Percentiles rank a stretch among this genome's conserved stretches.
Evolutionary conservation across 495 filamentous ascomycete species (phyloP).

Genomic region (Neurospora sp.): DNA sequence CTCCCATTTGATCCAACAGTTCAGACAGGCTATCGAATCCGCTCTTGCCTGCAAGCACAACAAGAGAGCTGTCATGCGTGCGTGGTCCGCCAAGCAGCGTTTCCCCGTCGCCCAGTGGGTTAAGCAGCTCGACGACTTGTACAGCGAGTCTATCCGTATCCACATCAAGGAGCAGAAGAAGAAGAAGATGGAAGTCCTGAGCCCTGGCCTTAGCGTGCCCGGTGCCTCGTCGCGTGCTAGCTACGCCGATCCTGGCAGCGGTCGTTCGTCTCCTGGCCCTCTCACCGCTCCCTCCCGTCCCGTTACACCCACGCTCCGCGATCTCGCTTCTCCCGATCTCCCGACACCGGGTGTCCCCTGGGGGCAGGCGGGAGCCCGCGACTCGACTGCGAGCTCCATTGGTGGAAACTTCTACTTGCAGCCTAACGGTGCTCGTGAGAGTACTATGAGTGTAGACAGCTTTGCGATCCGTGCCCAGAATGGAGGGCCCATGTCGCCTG

Average conservation of each 20-base stretch:
- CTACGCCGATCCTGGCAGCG: constrained; percentile 7
- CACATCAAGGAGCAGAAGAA: constrained; percentile 28
- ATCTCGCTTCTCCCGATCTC: constrained; percentile 14
- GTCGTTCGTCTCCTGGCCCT: constrained; percentile 5
- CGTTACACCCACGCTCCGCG: constrained; percentile 2
- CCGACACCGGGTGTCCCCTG: constrained; percentile 15
- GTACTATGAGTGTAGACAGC: constrained; percentile 29
- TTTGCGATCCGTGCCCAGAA: constrained; percentile 26
- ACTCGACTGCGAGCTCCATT: constrained; percentile 13
- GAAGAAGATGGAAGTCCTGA: constrained; percentile 20
- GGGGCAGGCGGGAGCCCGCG: constrained; percentile 11
- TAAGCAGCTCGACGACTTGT: constrained; percentile 51
- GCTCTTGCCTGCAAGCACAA: constrained; percentile 52
- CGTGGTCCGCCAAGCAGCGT: constrained; percentile 64
- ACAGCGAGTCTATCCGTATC: constrained; percentile 38
- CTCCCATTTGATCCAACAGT: constrained; percentile 61
- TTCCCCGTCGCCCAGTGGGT: constrained; percentile 67
- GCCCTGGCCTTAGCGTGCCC: constrained; percentile 5
- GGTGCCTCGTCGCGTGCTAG: constrained; percentile 19
- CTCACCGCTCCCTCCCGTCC: constrained; percentile 5
- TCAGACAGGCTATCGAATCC: constrained; percentile 56
- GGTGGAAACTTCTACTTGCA: constrained; percentile 10
- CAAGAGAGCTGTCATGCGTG: constrained; percentile 56
- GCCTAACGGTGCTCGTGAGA: constrained; percentile 18
- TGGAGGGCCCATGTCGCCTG: constrained; percentile 30